Base-by-base conservation (phyloP, 805 yeast genomes). In the Wickerhamomyces bovis region DNA sequence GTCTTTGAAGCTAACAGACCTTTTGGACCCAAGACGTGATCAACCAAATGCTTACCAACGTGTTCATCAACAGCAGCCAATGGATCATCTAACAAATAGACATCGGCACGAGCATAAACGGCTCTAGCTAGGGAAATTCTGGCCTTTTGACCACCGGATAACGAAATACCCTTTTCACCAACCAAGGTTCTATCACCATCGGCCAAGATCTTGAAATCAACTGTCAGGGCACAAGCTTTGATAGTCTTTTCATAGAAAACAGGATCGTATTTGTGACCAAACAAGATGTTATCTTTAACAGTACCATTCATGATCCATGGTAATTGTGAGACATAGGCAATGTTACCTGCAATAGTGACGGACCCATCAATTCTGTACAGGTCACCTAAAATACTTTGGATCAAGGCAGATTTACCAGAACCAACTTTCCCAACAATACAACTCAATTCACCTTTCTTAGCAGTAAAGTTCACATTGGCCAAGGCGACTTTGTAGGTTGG, bases 221-320 rank as follows among this genome's bases (percentile, higher is more conserved):
- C 80, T 13, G 75, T 67, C 55, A 94, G 75, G 12, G 96, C 97
- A 73, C 99, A 94, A 0, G 97, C 96, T 44, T 80, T 79, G 20
- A 94, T 68, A 0, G 96, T 92, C 53, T 75, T 76, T 30, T 83
- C 77, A 67, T 94, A 94, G 58, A 90, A 90, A 4, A 74, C 84
- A 11, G 85, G 77, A 58, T 94, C 97, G 61, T 71, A 87, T 56
- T 75, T 82, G 61, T 83, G 88, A 19, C 99, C 99, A 67, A 94
- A 94, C 44, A 89, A 64, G 60, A 94, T 87, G 61, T 94, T 94
- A 25, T 94, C 97, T 56, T 79, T 83, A 6, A 94, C 92, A 3
- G 95, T 75, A 35, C 96, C 98, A 62, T 94, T 94, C 85, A 89
- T 85, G 53, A 94, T 89, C 99, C 99, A 94, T 2, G 99, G 95